These are phyloP conservation scores for Remersonia thermophila DNA, from an alignment of 2,329 filamentous ascomycete species.

Conservation along the genomic window DNA sequence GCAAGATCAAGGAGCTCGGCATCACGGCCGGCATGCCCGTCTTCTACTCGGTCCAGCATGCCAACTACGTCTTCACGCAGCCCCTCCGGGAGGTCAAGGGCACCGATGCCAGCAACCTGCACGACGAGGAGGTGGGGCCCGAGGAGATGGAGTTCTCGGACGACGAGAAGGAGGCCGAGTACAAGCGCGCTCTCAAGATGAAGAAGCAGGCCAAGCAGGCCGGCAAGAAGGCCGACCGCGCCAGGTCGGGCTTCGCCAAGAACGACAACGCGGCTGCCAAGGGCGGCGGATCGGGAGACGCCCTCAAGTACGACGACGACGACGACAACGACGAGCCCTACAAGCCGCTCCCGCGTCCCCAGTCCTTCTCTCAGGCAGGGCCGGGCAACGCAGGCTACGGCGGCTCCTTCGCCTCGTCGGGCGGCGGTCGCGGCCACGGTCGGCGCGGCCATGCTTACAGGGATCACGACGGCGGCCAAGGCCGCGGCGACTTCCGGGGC, in stretches of 20 bases:
- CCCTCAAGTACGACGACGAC: too few species aligned
- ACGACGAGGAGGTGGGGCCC: constrained; percentile 78
- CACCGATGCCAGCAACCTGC: constrained; percentile 86
- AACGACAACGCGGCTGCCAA: background rate
- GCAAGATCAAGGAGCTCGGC: constrained; percentile 55
- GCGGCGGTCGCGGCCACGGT: too few species aligned
- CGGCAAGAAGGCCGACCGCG: constrained; percentile 17
- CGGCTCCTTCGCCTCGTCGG: too few species aligned
- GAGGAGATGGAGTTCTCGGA: constrained; percentile 94
- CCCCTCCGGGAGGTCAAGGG: constrained; percentile 69
- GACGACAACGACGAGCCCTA: too few species aligned
- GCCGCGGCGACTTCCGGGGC: too few species aligned
- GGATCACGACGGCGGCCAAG: too few species aligned
- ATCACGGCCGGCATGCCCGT: constrained; percentile 58
- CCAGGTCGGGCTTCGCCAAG: background rate
- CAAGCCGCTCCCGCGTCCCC: too few species aligned
- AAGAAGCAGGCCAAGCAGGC: constrained; percentile 43
- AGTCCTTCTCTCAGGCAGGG: too few species aligned
- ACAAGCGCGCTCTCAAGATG: constrained; percentile 58
- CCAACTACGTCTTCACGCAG: constrained; percentile 77
- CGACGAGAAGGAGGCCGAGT: constrained; percentile 82
- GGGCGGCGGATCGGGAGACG: too few species aligned
- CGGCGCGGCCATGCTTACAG: too few species aligned
- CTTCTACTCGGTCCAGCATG: constrained; percentile 69
- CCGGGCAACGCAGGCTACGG: too few species aligned